Conservation (phyloP, 192 early-diverging fungal species). For the Endogone sp. region DNA sequence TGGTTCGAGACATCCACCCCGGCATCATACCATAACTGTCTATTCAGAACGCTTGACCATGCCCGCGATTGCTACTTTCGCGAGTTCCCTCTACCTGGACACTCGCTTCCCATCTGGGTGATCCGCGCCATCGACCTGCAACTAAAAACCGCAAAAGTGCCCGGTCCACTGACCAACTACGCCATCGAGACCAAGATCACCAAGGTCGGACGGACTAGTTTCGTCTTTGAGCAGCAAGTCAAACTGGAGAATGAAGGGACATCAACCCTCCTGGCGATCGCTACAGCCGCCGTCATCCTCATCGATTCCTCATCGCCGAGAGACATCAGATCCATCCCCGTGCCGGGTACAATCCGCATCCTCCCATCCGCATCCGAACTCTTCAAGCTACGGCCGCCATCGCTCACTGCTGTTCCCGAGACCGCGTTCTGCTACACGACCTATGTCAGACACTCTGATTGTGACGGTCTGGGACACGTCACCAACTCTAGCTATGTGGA, state of each 20-base stretch:
- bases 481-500: slow-evolving; percentile 30
- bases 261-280: too few relatives aligned
- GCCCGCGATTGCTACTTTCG: slow-evolving; percentile 1
- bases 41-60: neutral
- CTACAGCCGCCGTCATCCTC: too few relatives aligned
- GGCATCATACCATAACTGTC: neutral
- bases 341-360: too few relatives aligned
- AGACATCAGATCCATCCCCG: too few relatives aligned
- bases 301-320: too few relatives aligned
- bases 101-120: neutral
- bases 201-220: neutral
- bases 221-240: neutral
- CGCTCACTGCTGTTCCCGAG: neutral
- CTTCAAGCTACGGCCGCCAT: neutral
- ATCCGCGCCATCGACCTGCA: neutral
- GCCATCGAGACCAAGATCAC: neutral
- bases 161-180: neutral
- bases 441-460: slow-evolving; percentile 17
- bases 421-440: neutral
- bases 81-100: neutral
- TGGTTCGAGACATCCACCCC: neutral
- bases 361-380: neutral
- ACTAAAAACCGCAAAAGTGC: neutral
- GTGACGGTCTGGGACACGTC: slow-evolving; percentile 30
- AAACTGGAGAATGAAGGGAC: neutral